A percentile compares a stretch with the other conserved stretches of the same genome.
Evolutionary conservation across 2,329 filamentous ascomycete genomes (phyloP).

Genomic region (Paecilomyces variotii): DNA sequence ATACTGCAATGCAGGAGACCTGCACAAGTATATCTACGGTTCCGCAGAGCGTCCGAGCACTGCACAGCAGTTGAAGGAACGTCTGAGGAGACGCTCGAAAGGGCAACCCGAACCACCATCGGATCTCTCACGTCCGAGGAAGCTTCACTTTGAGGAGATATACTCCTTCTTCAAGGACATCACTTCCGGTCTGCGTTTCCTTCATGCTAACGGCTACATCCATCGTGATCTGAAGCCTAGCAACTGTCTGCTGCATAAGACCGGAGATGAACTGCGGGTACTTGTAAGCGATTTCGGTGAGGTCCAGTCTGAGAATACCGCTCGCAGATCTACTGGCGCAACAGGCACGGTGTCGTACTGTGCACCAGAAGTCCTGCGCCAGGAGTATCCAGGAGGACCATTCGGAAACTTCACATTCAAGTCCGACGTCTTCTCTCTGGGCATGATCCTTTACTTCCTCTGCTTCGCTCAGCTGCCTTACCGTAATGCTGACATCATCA

Average conservation of each 20-base stretch:
- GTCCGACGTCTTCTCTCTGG: conserved; percentile 94
- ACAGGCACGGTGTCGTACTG: conserved; percentile 98
- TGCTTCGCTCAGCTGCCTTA: conserved; percentile 91
- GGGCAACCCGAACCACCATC: conserved; percentile 60
- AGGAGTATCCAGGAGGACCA: conserved; percentile 54
- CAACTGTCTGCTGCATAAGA: conserved; percentile 82
- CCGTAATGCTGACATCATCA: conserved; percentile 67
- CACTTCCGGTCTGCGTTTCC: conserved; percentile 79
- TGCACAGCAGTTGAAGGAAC: conserved; percentile 81
- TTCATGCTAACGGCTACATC: conserved; percentile 87
- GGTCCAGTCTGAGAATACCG: conserved; percentile 74
- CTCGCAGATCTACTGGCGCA: conserved; percentile 80
- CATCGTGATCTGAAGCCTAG: conserved; percentile 93
- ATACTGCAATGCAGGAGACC: conserved; percentile 89
- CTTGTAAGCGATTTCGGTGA: conserved; percentile 97
- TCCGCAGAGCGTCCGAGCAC: conserved; percentile 54
- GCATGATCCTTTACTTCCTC: conserved; percentile 98
- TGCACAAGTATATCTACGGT: conserved; percentile 79
- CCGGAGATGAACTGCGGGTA: conserved; percentile 63
- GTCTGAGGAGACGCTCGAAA: conserved; percentile 72
- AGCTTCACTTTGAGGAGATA: conserved; percentile 77
- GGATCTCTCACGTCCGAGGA: conserved; percentile 45
- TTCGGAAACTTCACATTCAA: conserved; percentile 95
- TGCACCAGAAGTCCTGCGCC: conserved; percentile 80
- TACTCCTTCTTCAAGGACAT: conserved; percentile 96